Evolutionary conservation across 2,329 filamentous ascomycete species (phyloP).

Genomic region (Davidsoniella virescens): DNA sequence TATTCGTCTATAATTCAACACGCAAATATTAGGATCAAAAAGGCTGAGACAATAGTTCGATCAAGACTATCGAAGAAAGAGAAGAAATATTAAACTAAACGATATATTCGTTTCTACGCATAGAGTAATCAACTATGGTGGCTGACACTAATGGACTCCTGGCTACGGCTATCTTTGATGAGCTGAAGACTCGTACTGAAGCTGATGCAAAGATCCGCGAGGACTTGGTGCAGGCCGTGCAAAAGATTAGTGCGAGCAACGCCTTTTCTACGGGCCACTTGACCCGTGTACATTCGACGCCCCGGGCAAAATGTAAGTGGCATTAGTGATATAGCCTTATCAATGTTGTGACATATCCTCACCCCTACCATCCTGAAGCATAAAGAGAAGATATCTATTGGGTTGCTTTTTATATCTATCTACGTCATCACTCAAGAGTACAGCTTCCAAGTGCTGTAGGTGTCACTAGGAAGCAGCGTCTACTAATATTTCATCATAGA

Average conservation of each 20-base stretch:
- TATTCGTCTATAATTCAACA: too few species aligned
- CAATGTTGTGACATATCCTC: too few species aligned
- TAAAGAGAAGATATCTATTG: too few species aligned
- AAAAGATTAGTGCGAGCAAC: slow-evolving; percentile 6
- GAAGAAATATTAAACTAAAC: too few species aligned
- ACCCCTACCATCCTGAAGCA: too few species aligned
- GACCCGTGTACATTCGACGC: slow-evolving; percentile 60
- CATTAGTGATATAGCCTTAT: not conserved
- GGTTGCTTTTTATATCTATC: too few species aligned
- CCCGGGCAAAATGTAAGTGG: slow-evolving; percentile 38
- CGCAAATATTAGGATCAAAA: too few species aligned
- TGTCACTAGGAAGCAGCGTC: too few species aligned
- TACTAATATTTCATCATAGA: slow-evolving; percentile 30
- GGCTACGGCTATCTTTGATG: slow-evolving; percentile 8
- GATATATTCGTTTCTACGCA: not conserved
- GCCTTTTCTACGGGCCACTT: slow-evolving; percentile 7
- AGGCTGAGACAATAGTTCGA: too few species aligned
- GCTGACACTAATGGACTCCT: slow-evolving; percentile 1
- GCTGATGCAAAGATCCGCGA: slow-evolving; percentile 4
- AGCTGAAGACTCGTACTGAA: slow-evolving; percentile 7
- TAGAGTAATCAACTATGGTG: not conserved
- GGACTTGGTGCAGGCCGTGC: slow-evolving; percentile 6
- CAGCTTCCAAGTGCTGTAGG: too few species aligned
- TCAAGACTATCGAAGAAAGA: too few species aligned
- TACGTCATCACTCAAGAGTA: too few species aligned